Percentiles rank a stretch among this genome's conserved stretches.
Evolutionary conservation across 176 grass and related monocot genomes (phyloP).

Genomic region (Hordeum marinum): DNA sequence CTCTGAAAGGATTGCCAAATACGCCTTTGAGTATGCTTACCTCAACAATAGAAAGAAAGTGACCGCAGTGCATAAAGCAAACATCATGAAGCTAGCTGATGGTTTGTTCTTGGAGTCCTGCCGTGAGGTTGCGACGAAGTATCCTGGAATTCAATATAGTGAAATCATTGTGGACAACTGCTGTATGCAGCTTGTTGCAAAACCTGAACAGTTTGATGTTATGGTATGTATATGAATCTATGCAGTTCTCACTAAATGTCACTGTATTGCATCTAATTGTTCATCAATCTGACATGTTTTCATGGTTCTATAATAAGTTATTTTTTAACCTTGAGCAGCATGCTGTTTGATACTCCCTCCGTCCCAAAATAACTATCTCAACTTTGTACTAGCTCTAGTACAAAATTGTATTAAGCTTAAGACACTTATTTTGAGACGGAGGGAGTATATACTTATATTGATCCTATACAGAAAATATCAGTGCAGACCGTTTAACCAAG

Average conservation of each 20-base stretch:
- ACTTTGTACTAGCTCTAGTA: too few relatives aligned
- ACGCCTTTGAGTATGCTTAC: slow-evolving; percentile 99
- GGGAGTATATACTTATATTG: background rate
- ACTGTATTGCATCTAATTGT: background rate
- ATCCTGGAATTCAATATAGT: slow-evolving; percentile 83
- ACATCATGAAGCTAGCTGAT: slow-evolving; percentile 99
- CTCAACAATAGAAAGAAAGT: slow-evolving; percentile 99
- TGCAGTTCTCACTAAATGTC: background rate
- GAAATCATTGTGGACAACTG: slow-evolving; percentile 99
- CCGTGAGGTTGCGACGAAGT: slow-evolving; percentile 89
- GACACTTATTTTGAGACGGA: too few relatives aligned
- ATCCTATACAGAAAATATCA: background rate
- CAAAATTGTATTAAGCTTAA: too few relatives aligned
- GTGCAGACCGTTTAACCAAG: background rate
- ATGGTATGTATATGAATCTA: slow-evolving; percentile 63
- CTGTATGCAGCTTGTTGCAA: slow-evolving; percentile 97
- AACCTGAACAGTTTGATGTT: slow-evolving; percentile 98
- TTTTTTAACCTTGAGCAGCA: background rate
- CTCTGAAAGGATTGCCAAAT: slow-evolving; percentile 97
- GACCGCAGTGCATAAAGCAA: slow-evolving; percentile 93
- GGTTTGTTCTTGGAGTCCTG: slow-evolving; percentile 97
- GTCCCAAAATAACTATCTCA: too few relatives aligned
- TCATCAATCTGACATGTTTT: slow-evolving; percentile 1
- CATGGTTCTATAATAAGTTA: background rate
- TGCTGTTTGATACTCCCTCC: background rate